Evolutionary conservation across 1,139 yeast species (phyloP).

Genomic region (Meyerozyma elateridarum): DNA sequence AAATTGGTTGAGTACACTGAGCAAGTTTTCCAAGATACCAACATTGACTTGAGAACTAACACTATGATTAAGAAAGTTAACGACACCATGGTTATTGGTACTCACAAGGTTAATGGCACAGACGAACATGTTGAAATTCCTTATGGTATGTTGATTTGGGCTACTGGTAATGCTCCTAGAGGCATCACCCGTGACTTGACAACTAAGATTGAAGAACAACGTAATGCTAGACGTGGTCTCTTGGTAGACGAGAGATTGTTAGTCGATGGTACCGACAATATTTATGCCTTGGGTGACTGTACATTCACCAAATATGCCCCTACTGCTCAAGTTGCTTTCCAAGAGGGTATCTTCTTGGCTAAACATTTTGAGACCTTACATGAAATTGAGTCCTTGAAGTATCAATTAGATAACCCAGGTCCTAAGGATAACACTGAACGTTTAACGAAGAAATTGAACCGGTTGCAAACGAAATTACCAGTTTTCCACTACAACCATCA

Average conservation of each 20-base stretch:
- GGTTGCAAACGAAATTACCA: conserved; percentile 45
- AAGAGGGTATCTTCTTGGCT: conserved; percentile 84
- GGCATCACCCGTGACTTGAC: conserved; percentile 66
- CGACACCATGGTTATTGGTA: conserved; percentile 62
- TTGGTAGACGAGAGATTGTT: conserved; percentile 78
- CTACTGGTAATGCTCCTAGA: conserved; percentile 94
- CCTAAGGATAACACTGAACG: conserved; percentile 35
- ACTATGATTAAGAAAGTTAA: conserved; percentile 87
- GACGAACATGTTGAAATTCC: conserved; percentile 66
- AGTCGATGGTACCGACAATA: conserved; percentile 78
- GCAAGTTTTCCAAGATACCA: conserved; percentile 72
- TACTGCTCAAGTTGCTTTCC: conserved; percentile 96
- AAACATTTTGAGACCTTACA: conserved; percentile 64
- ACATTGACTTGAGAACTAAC: conserved; percentile 71
- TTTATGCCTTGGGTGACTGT: conserved; percentile 93
- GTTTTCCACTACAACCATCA: conserved; percentile 60
- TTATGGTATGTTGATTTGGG: conserved; percentile 93
- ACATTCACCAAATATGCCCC: conserved; percentile 89
- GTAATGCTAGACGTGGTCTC: conserved; percentile 84
- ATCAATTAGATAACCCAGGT: conserved; percentile 26
- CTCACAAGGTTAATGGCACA: conserved; percentile 49
- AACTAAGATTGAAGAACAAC: conserved; percentile 72
- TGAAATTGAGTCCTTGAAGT: conserved; percentile 58
- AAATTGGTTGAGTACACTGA: conserved; percentile 82
- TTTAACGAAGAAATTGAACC: conserved; percentile 35